Conservation (phyloP, 2,329 filamentous ascomycete species). For the Rachicladosporium sp. region DNA sequence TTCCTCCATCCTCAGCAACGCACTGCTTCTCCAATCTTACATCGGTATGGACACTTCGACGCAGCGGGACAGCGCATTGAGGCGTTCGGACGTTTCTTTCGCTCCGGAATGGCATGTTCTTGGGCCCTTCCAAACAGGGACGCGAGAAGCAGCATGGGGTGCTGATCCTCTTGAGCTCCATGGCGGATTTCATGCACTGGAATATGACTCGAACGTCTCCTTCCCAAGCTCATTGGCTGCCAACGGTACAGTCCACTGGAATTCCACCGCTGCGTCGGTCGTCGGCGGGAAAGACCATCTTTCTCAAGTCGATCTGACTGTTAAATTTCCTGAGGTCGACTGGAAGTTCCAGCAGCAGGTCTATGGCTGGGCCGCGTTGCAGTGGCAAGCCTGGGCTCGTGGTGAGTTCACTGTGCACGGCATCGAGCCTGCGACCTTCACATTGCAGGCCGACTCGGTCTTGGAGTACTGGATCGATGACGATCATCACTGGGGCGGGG, state of each 20-base stretch:
- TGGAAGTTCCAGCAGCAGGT: slow-evolving; percentile 41
- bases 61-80: neutral
- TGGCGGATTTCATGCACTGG: slow-evolving; percentile 40
- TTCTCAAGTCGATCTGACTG: slow-evolving; percentile 22
- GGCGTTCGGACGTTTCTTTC: slow-evolving; percentile 9
- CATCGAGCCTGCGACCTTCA: slow-evolving; percentile 23
- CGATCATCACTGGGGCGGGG: slow-evolving; percentile 43
- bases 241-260: slow-evolving; percentile 41
- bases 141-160: slow-evolving; percentile 47
- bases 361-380: slow-evolving; percentile 47
- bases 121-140: slow-evolving; percentile 47
- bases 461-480: slow-evolving; percentile 43
- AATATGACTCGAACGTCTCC: slow-evolving; percentile 28
- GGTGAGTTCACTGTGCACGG: slow-evolving; percentile 32
- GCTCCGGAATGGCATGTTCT: slow-evolving; percentile 38
- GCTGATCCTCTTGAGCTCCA: slow-evolving; percentile 43
- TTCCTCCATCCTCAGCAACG: neutral
- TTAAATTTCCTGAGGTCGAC: slow-evolving; percentile 40
- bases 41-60: neutral
- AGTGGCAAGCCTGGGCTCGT: slow-evolving; percentile 47
- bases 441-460: slow-evolving; percentile 36
- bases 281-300: neutral
- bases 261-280: slow-evolving; percentile 20
- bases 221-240: slow-evolving; percentile 40
- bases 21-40: neutral